Percentiles rank a stretch among this genome's conserved stretches.
These are phyloP conservation scores for Fusarium dlaminii DNA, from an alignment of 2,329 filamentous ascomycete genomes.

Conservation along the genomic window DNA sequence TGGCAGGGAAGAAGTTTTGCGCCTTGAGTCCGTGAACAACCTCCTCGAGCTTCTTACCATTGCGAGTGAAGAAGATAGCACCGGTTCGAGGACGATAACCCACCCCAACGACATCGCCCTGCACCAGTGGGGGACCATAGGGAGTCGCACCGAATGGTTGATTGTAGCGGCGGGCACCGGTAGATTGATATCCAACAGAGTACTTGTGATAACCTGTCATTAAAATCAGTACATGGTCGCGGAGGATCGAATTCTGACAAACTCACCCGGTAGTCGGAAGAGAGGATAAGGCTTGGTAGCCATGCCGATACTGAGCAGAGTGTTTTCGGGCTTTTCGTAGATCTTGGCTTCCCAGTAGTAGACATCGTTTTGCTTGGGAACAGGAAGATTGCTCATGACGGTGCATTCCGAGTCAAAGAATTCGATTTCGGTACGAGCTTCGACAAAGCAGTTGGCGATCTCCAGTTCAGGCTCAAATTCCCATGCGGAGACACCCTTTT, in stretches of 20 bases:
- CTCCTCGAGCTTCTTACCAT: conserved; percentile 96
- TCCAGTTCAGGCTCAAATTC: conserved; percentile 99
- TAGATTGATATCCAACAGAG: conserved; percentile 91
- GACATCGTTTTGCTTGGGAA: conserved; percentile 98
- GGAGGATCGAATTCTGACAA: conserved; percentile 1
- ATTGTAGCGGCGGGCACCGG: conserved; percentile 86
- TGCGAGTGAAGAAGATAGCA: conserved; percentile 96
- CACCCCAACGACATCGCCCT: conserved; percentile 95
- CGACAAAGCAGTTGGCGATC: conserved; percentile 98
- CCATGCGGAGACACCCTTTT: conserved; percentile 99
- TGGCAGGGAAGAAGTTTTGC: conserved; percentile 96
- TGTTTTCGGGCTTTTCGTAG: conserved; percentile 94
- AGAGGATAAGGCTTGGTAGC: conserved; percentile 97
- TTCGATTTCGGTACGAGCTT: conserved; percentile 95
- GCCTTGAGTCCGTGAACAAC: conserved; percentile 91
- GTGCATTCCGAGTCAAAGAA: conserved; percentile 99
- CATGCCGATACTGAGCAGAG: conserved; percentile 89
- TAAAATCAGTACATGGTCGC: conserved; percentile 34
- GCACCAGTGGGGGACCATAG: conserved; percentile 86
- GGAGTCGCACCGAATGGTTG: conserved; percentile 84
- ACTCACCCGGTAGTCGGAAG: conserved; percentile 89
- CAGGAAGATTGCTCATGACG: conserved; percentile 94
- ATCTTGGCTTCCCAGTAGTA: conserved; percentile 99
- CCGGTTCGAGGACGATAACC: conserved; percentile 95
- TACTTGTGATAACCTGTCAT: conserved; percentile 82